phyloP scores from a whole-genome alignment of 2,329 filamentous ascomycete species.

The Fusarium sp. region DNA sequence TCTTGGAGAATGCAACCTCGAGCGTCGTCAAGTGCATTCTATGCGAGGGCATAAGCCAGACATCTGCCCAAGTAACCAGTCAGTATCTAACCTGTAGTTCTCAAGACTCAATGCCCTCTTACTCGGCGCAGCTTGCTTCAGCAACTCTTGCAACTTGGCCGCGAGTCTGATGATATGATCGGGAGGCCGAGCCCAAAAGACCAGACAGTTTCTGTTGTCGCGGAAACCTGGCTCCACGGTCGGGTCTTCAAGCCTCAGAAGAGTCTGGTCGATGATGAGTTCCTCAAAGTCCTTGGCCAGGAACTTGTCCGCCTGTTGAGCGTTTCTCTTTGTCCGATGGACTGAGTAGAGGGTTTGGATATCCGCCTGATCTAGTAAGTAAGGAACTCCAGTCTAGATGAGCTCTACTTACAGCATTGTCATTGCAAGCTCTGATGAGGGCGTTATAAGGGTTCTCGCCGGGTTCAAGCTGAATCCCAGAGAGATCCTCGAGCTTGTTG shows the following conservation, averaged over 20 bases:
- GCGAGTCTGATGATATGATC: slow-evolving; percentile 75
- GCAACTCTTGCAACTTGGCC: slow-evolving; percentile 72
- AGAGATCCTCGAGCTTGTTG: slow-evolving; percentile 66
- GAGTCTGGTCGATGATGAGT: slow-evolving; percentile 79
- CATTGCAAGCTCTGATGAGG: slow-evolving; percentile 73
- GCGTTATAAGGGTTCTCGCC: slow-evolving; percentile 81
- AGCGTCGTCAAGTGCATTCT: slow-evolving; percentile 87
- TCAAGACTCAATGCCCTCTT: slow-evolving; percentile 49
- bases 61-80: slow-evolving; percentile 58
- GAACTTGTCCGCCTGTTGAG: slow-evolving; percentile 79
- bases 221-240: slow-evolving; percentile 73
- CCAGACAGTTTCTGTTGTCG: slow-evolving; percentile 84
- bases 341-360: slow-evolving; percentile 78
- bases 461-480: slow-evolving; percentile 60
- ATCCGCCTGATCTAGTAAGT: slow-evolving; percentile 59
- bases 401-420: slow-evolving; percentile 68
- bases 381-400: not conserved
- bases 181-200: slow-evolving; percentile 89
- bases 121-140: slow-evolving; percentile 76
- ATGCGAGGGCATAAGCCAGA: slow-evolving; percentile 87
- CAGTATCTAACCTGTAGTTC: not conserved
- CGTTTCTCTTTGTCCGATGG: slow-evolving; percentile 81
- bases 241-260: slow-evolving; percentile 74
- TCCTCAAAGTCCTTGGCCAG: slow-evolving; percentile 74
- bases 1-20: slow-evolving; percentile 85